Conservation (phyloP, 768 basidiomycete genomes). For the Mycena filopes region DNA sequence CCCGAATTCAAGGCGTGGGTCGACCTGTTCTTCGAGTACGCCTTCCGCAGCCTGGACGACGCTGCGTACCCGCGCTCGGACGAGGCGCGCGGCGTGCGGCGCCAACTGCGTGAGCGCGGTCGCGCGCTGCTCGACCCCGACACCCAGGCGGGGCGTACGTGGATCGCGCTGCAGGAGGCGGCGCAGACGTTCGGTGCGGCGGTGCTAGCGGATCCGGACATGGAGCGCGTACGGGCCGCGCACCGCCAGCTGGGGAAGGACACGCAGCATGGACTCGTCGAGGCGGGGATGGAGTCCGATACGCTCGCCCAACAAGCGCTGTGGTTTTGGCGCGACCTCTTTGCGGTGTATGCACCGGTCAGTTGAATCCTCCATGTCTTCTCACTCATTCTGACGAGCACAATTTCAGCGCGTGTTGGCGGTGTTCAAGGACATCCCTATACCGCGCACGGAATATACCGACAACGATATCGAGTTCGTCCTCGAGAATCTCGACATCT, state of each 20-base stretch:
- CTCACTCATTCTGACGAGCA: neutral
- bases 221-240: conserved; percentile 57
- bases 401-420: conserved; percentile 47
- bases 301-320: conserved; percentile 61
- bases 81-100: conserved; percentile 51
- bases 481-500: conserved; percentile 78
- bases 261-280: conserved; percentile 54
- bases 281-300: conserved; percentile 48
- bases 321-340: conserved; percentile 86
- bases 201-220: conserved; percentile 59
- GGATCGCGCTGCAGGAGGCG: conserved; percentile 63
- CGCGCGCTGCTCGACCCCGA: conserved; percentile 56
- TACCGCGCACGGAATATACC: conserved; percentile 81
- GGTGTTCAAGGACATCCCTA: conserved; percentile 70
- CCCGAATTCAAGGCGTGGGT: conserved; percentile 62
- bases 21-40: conserved; percentile 59
- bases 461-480: conserved; percentile 77
- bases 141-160: conserved; percentile 54
- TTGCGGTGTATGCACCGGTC: conserved; percentile 79
- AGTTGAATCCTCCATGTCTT: neutral
- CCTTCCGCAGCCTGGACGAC: conserved; percentile 58
- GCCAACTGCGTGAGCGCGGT: conserved; percentile 63
- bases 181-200: conserved; percentile 56
- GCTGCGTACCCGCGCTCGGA: conserved; percentile 64
- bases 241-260: conserved; percentile 60